A percentile compares a stretch with the other conserved stretches of the same genome.
Evolutionary conservation across 176 grass and related monocot species (phyloP).

Genomic region (Oryza glumipatula): DNA sequence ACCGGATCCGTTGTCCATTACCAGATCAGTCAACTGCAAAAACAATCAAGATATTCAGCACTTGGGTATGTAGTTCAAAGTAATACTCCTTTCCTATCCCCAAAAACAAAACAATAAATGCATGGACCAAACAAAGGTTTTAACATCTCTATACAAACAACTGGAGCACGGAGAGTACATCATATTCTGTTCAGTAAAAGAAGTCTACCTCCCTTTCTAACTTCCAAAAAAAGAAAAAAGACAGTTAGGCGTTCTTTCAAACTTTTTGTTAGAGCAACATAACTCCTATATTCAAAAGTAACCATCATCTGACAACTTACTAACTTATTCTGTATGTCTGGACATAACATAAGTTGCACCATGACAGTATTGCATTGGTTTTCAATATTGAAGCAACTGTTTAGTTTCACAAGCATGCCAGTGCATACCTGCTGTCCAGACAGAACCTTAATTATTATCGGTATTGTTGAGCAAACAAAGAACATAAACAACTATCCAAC

Average conservation of each 20-base stretch:
- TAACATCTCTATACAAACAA: constrained; percentile 5
- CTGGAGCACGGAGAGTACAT: not conserved
- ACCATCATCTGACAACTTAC: not conserved
- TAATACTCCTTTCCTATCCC: constrained; percentile 3
- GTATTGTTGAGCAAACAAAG: constrained; percentile 35
- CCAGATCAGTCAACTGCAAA: constrained; percentile 78
- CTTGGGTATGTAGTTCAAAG: constrained; percentile 13
- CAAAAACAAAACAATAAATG: constrained; percentile 9
- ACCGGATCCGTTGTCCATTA: constrained; percentile 78
- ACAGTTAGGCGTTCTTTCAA: not conserved
- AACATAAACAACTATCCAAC: constrained; percentile 26
- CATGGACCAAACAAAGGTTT: not conserved
- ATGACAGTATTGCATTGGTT: constrained; percentile 1
- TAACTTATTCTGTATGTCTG: constrained; percentile 6
- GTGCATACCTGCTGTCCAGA: constrained; percentile 23
- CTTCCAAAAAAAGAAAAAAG: not conserved
- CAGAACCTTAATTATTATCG: not conserved
- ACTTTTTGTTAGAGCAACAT: constrained; percentile 18
- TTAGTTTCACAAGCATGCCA: constrained; percentile 42
- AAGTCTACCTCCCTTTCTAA: not conserved
- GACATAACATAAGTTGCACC: not conserved
- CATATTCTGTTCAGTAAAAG: not conserved
- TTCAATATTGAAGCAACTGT: constrained; percentile 34
- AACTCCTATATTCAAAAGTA: not conserved
- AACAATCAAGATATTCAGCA: constrained; percentile 17